These are phyloP conservation scores for Leishmania lainsoni DNA, from an alignment of 208 protist genomes.

Conservation along the genomic window DNA sequence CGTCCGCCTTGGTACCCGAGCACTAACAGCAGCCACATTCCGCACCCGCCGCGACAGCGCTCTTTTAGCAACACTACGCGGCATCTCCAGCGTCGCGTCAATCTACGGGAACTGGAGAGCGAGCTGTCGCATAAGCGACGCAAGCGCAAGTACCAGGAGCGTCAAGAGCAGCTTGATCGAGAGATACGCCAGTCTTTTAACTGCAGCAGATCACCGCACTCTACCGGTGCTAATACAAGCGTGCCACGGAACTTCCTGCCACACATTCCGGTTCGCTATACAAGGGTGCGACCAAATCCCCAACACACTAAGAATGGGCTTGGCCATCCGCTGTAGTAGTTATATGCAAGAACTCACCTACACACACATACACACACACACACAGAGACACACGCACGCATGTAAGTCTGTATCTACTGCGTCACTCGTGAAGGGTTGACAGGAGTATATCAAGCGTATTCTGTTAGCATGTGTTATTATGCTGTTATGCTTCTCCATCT, in stretches of 20 bases:
- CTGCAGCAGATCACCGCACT: slow-evolving; percentile 2
- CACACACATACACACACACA: not conserved
- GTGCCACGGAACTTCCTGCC: slow-evolving; percentile 26
- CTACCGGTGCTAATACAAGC: not conserved
- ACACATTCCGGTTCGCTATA: slow-evolving; percentile 15
- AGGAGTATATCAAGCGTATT: not conserved
- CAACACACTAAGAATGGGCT: slow-evolving; percentile 3
- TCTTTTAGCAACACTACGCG: slow-evolving; percentile 30
- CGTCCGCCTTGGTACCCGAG: slow-evolving; percentile 1
- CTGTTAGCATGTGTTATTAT: not conserved
- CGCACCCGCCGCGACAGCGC: slow-evolving; percentile 26
- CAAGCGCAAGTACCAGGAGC: slow-evolving; percentile 35
- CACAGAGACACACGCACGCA: not conserved
- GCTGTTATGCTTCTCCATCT: not conserved
- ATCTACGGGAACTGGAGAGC: slow-evolving; percentile 47
- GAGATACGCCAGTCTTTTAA: slow-evolving; percentile 24
- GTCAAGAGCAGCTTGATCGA: slow-evolving; percentile 38
- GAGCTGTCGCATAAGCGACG: slow-evolving; percentile 46
- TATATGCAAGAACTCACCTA: not conserved
- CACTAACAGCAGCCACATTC: slow-evolving; percentile 17
- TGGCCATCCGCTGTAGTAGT: not conserved
- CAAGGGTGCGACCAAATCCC: slow-evolving; percentile 4
- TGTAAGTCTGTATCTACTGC: not conserved
- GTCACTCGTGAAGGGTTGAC: not conserved
- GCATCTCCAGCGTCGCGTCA: slow-evolving; percentile 38